Conservation (phyloP, 2,329 filamentous ascomycete species). For the Coniochaeta sp. region DNA sequence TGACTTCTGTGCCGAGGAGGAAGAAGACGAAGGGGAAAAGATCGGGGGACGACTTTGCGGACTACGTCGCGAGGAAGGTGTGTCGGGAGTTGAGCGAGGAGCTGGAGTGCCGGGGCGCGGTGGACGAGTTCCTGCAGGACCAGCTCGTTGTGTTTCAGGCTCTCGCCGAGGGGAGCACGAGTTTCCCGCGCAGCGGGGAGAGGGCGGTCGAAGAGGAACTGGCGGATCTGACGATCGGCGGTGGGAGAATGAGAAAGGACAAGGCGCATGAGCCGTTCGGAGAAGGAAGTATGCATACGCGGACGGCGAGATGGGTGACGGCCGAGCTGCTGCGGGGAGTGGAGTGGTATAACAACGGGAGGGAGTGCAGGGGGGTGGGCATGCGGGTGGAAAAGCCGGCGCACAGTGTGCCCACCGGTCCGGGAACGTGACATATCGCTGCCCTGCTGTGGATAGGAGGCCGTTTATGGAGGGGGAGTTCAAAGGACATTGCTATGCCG, state of each 20-base stretch:
- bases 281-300: constrained; percentile 46
- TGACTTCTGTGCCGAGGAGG: constrained; percentile 34
- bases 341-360: constrained; percentile 44
- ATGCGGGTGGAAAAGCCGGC: constrained; percentile 6
- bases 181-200: constrained; percentile 27
- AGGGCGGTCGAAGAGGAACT: constrained; percentile 19
- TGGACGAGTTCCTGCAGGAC: constrained; percentile 54
- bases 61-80: constrained; percentile 35
- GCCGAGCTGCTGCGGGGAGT: constrained; percentile 40
- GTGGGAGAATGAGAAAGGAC: constrained; percentile 31
- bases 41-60: constrained; percentile 21
- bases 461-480: neutral
- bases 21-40: constrained; percentile 14
- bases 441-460: neutral
- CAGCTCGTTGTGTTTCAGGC: constrained; percentile 55
- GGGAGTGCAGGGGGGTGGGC: constrained; percentile 39
- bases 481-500: too few species aligned
- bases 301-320: constrained; percentile 54
- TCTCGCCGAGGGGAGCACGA: constrained; percentile 44
- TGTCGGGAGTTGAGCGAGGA: constrained; percentile 38
- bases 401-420: neutral
- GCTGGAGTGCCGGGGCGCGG: constrained; percentile 33
- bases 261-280: constrained; percentile 44
- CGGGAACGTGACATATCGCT: neutral
- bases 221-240: constrained; percentile 18